These are phyloP conservation scores for Fonsecaea monophora DNA, from an alignment of 2,329 filamentous ascomycete genomes.

Conservation along the genomic window DNA sequence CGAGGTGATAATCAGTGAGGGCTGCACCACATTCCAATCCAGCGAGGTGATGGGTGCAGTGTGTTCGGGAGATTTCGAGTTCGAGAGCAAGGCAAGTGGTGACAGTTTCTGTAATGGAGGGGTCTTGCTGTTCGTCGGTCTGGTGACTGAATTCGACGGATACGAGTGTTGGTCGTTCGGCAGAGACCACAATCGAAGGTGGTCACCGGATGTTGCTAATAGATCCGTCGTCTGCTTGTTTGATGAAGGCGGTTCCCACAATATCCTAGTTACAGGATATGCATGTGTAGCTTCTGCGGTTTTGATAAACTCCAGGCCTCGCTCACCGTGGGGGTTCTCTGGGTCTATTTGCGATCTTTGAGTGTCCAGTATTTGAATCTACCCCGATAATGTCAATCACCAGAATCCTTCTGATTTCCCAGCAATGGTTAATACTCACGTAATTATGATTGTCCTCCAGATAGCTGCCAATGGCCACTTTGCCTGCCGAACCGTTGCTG, in stretches of 20 bases:
- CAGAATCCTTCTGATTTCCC: not conserved
- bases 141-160: conserved; percentile 72
- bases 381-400: conserved; percentile 29
- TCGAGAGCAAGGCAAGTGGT: conserved; percentile 88
- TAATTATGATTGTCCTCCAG: conserved; percentile 98
- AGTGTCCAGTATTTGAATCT: conserved; percentile 98
- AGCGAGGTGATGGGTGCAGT: conserved; percentile 94
- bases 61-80: conserved; percentile 97
- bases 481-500: conserved; percentile 74
- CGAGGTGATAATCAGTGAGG: conserved; percentile 96
- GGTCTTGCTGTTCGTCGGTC: conserved; percentile 65
- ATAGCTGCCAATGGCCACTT: conserved; percentile 94
- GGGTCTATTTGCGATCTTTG: conserved; percentile 75
- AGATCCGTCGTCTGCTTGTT: conserved; percentile 96
- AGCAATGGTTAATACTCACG: conserved; percentile 58
- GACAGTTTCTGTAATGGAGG: conserved; percentile 80
- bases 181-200: conserved; percentile 90
- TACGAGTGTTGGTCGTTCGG: conserved; percentile 60
- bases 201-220: conserved; percentile 91
- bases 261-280: conserved; percentile 90
- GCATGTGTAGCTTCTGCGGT: conserved; percentile 96
- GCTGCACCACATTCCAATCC: conserved; percentile 97
- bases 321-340: conserved; percentile 72
- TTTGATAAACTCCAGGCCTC: conserved; percentile 86
- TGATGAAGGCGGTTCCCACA: conserved; percentile 95